A percentile compares a stretch with the other conserved stretches of the same genome.
These are phyloP conservation scores for Bipolaris bicolor DNA, from an alignment of 2,329 filamentous ascomycete genomes.

Conservation along the genomic window DNA sequence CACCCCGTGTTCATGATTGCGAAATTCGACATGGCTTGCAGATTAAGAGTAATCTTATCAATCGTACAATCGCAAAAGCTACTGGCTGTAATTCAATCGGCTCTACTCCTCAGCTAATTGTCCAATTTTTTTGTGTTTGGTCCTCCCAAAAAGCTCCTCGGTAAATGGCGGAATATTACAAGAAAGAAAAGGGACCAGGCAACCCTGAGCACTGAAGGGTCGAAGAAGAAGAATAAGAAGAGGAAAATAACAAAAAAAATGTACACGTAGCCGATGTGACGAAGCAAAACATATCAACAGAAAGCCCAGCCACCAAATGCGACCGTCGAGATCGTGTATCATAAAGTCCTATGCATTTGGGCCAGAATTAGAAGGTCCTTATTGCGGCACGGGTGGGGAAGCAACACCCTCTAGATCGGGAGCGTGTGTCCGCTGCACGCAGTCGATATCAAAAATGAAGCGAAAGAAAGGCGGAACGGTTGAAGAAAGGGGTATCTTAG, in stretches of 20 bases:
- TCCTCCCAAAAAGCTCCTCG: constrained; percentile 3
- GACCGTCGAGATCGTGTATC: constrained; percentile 39
- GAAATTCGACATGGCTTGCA: neutral
- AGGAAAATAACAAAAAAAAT: constrained; percentile 4
- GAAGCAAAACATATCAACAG: constrained; percentile 27
- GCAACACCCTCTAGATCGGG: constrained; percentile 15
- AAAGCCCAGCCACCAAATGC: constrained; percentile 27
- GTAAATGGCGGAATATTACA: constrained; percentile 9
- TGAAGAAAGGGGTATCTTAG: constrained; percentile 59
- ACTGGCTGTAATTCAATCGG: constrained; percentile 2
- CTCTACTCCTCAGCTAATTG: constrained; percentile 6
- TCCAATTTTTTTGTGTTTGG: constrained; percentile 1
- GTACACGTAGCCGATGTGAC: constrained; percentile 12
- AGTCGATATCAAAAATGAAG: constrained; percentile 27
- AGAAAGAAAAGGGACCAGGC: constrained; percentile 8
- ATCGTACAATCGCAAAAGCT: neutral
- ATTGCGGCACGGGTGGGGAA: constrained; percentile 8
- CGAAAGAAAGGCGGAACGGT: constrained; percentile 33
- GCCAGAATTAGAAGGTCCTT: constrained; percentile 25
- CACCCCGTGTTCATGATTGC: neutral
- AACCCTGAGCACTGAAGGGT: constrained; percentile 1
- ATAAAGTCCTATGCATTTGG: constrained; percentile 25
- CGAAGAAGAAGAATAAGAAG: neutral
- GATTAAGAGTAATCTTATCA: neutral
- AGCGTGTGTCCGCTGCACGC: constrained; percentile 25